These are phyloP conservation scores for Pholiota adiposa DNA, from an alignment of 1,284 basidiomycete species.

Conservation along the genomic window DNA sequence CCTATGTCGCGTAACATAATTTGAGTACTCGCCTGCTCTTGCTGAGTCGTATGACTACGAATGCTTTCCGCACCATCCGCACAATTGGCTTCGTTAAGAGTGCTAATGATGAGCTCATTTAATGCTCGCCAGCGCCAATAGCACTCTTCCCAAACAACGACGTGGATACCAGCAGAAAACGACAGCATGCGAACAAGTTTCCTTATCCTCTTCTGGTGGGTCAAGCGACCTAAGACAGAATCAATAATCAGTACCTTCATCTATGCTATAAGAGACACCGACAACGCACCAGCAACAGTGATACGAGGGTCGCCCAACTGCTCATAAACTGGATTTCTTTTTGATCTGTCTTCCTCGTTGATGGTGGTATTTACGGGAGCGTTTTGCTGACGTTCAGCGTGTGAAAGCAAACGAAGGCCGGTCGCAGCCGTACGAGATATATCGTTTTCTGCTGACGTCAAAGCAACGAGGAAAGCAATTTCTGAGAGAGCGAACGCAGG, in stretches of 20 bases:
- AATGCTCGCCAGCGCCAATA: slow-evolving; percentile 70
- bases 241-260: not conserved
- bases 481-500: slow-evolving; percentile 70
- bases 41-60: slow-evolving; percentile 19
- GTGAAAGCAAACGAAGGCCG: slow-evolving; percentile 67
- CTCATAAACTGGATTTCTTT: slow-evolving; percentile 75
- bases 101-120: slow-evolving; percentile 50
- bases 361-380: slow-evolving; percentile 52
- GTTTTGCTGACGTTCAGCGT: slow-evolving; percentile 63
- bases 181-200: slow-evolving; percentile 70
- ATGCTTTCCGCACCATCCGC: slow-evolving; percentile 20
- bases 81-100: slow-evolving; percentile 34
- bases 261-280: not conserved
- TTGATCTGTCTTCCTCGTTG: slow-evolving; percentile 63
- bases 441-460: slow-evolving; percentile 68
- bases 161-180: slow-evolving; percentile 64
- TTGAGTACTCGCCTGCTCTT: slow-evolving; percentile 30
- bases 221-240: slow-evolving; percentile 57
- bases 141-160: slow-evolving; percentile 83
- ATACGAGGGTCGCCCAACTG: slow-evolving; percentile 77
- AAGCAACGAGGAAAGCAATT: slow-evolving; percentile 69
- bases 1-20: not conserved
- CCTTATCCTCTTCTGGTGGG: slow-evolving; percentile 81
- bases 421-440: slow-evolving; percentile 72
- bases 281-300: slow-evolving; percentile 63